Evolutionary conservation across 1,284 basidiomycete genomes (phyloP).

Genomic region (Melampsora americana): DNA sequence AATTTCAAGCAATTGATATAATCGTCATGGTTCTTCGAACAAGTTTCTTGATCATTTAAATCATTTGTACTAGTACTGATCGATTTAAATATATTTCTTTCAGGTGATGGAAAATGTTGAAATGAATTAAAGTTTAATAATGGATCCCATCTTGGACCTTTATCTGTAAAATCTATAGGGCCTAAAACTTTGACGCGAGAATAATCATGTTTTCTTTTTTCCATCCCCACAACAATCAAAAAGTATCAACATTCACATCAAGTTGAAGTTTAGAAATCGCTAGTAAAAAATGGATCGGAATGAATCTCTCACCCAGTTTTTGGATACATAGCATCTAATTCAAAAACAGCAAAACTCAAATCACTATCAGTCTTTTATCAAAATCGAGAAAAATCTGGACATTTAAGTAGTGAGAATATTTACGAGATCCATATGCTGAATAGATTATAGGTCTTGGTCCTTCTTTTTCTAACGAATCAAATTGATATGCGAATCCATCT

Average conservation of each 20-base stretch:
- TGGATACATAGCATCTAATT: constrained; percentile 27
- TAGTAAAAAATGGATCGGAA: neutral
- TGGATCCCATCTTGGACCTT: constrained; percentile 33
- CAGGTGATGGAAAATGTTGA: constrained; percentile 35
- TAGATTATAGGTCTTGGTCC: constrained; percentile 21
- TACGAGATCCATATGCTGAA: constrained; percentile 37
- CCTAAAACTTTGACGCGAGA: constrained; percentile 25
- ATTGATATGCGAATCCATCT: constrained; percentile 16
- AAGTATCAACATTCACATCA: no score
- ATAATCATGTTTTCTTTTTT: constrained; percentile 13
- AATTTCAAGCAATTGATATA: constrained; percentile 28
- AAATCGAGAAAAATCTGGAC: no score
- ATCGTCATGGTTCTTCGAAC: neutral
- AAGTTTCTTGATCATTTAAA: no score
- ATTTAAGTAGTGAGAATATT: neutral
- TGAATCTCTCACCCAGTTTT: constrained; percentile 33
- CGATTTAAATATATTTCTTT: constrained; percentile 16
- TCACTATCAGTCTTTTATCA: no score
- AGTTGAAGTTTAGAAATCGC: no score
- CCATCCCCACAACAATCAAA: no score
- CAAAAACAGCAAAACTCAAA: neutral
- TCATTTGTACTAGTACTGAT: neutral
- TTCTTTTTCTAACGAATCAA: constrained; percentile 19
- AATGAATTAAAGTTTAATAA: constrained; percentile 19
- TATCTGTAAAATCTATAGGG: constrained; percentile 22